Percentiles rank a stretch among this genome's conserved stretches.
Evolutionary conservation across 78 protist species (phyloP).

Genomic region (Dictyostelium brefeldianum): DNA sequence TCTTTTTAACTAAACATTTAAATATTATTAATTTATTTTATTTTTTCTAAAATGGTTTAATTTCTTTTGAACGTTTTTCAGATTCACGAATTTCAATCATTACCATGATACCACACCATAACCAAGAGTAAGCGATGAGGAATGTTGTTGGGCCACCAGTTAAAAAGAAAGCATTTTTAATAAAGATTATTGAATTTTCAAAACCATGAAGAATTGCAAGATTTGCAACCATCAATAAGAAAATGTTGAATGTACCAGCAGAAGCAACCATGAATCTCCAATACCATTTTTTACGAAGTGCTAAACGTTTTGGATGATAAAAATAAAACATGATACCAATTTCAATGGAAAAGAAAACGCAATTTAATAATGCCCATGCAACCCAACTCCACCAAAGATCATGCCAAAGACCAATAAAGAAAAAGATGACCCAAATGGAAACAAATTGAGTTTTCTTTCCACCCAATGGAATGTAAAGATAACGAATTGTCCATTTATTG

Average conservation of each 20-base stretch:
- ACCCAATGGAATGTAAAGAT: constrained; percentile 94
- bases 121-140: constrained; percentile 45
- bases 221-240: constrained; percentile 77
- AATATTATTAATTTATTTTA: neutral
- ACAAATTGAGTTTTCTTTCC: constrained; percentile 84
- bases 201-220: constrained; percentile 85
- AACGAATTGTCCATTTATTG: constrained; percentile 92
- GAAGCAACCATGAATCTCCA: constrained; percentile 75
- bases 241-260: constrained; percentile 53
- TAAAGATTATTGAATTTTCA: constrained; percentile 49
- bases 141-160: constrained; percentile 60
- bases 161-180: constrained; percentile 56
- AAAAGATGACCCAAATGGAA: constrained; percentile 88
- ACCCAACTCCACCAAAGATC: constrained; percentile 87
- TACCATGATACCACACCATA: constrained; percentile 48
- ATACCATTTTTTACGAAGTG: constrained; percentile 63
- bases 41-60: constrained; percentile 48
- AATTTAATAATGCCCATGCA: constrained; percentile 86
- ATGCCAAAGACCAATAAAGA: constrained; percentile 93
- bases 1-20: too few relatives aligned
- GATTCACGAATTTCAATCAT: constrained; percentile 73
- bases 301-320: constrained; percentile 43
- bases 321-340: constrained; percentile 69
- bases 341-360: constrained; percentile 82
- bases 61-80: constrained; percentile 78